Conservation (phyloP, 306 rosid species). For the Castanospermum australe region DNA sequence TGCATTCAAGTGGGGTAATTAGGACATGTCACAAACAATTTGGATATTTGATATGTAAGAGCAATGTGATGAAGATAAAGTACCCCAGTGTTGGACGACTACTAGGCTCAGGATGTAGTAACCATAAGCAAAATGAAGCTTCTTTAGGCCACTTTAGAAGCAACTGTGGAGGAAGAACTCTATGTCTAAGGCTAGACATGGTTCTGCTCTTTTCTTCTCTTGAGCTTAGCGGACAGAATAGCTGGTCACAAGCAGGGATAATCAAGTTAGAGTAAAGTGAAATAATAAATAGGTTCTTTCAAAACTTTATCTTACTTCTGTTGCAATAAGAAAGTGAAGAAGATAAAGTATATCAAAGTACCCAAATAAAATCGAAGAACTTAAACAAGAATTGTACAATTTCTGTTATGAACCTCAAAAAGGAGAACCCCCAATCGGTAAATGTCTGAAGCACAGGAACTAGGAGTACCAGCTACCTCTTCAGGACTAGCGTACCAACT, state of each 20-base stretch:
- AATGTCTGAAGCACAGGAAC: conserved; percentile 85
- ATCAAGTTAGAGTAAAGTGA: conserved; percentile 38
- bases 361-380: conserved; percentile 18
- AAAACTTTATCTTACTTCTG: conserved; percentile 13
- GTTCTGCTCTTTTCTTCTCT: conserved; percentile 87
- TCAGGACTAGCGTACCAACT: conserved; percentile 95
- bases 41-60: conserved; percentile 13
- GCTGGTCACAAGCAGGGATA: conserved; percentile 55
- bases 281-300: background rate
- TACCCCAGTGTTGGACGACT: conserved; percentile 88
- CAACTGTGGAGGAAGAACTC: conserved; percentile 99
- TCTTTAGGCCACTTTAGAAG: conserved; percentile 95
- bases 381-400: conserved; percentile 8
- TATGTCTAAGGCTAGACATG: conserved; percentile 91
- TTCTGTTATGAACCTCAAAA: conserved; percentile 64
- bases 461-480: conserved; percentile 58
- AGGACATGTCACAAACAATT: background rate
- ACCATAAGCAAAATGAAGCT: conserved; percentile 96
- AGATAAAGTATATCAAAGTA: conserved; percentile 20
- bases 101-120: conserved; percentile 89
- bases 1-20: background rate
- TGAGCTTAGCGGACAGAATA: conserved; percentile 84
- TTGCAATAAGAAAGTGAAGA: conserved; percentile 12
- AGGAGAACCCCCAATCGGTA: conserved; percentile 92
- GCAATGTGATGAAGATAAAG: conserved; percentile 18